Evolutionary conservation across 1,284 basidiomycete genomes (phyloP).

Genomic region (Ceratobasidium sp.): DNA sequence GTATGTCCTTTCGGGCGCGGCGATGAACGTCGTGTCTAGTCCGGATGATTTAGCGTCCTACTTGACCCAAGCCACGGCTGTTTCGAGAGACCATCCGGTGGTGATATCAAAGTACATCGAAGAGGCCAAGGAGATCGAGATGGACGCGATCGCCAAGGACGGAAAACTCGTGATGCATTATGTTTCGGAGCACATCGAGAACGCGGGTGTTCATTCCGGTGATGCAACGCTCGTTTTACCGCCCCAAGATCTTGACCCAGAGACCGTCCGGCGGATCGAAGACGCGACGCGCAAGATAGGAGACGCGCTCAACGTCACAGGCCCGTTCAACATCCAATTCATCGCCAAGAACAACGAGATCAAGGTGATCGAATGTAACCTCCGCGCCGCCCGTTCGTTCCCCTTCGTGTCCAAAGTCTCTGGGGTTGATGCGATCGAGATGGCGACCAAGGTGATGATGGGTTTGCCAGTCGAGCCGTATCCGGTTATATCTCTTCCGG

Average conservation of each 20-base stretch:
- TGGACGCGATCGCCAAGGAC: constrained; percentile 98
- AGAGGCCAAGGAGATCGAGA: constrained; percentile 99
- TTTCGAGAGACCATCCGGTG: constrained; percentile 97
- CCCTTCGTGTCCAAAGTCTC: constrained; percentile 99
- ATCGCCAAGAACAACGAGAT: constrained; percentile 99
- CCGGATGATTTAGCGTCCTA: constrained; percentile 92
- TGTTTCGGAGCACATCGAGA: constrained; percentile 99
- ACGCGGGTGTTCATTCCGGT: constrained; percentile 97
- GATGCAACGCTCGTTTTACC: constrained; percentile 98
- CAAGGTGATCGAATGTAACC: constrained; percentile 99
- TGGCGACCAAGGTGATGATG: constrained; percentile 99
- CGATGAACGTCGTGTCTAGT: constrained; percentile 99
- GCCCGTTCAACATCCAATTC: constrained; percentile 99
- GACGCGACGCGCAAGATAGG: constrained; percentile 98
- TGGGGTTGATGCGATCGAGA: constrained; percentile 96
- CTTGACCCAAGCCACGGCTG: constrained; percentile 94
- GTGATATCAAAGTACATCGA: constrained; percentile 99
- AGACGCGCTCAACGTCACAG: constrained; percentile 97
- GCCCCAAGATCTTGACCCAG: constrained; percentile 96
- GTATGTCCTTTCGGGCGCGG: constrained; percentile 97
- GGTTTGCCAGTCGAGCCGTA: constrained; percentile 91
- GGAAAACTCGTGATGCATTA: constrained; percentile 99
- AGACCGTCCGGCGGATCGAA: constrained; percentile 96
- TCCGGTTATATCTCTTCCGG: constrained; percentile 87
- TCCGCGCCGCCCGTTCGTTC: constrained; percentile 97